Conservation (phyloP, 73 alveolate genomes). For the Paramecium sonneborni region DNA sequence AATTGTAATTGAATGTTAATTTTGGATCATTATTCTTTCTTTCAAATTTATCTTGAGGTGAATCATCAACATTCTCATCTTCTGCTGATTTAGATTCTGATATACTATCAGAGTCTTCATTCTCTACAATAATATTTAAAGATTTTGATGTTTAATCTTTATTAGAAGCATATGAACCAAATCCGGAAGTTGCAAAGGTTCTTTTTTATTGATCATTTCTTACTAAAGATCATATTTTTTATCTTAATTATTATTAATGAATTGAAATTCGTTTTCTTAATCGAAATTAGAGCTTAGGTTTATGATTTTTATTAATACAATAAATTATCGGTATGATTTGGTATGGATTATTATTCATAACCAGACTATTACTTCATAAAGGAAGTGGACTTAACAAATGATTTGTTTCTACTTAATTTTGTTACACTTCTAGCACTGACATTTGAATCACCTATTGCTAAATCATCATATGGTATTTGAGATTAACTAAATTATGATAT, state of each 20-base stretch:
- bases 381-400: slow-evolving; percentile 7
- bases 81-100: not conserved
- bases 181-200: slow-evolving; percentile 58
- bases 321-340: not conserved
- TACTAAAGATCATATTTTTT: not conserved
- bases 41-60: not conserved
- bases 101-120: slow-evolving; percentile 1
- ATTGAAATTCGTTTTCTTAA: not conserved
- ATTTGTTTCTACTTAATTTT: slow-evolving; percentile 13
- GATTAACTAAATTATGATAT: not conserved
- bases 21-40: slow-evolving; percentile 28
- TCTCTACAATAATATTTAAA: not conserved
- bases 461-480: slow-evolving; percentile 22
- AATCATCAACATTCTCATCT: not conserved
- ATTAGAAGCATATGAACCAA: slow-evolving; percentile 8
- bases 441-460: not conserved
- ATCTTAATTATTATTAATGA: not conserved
- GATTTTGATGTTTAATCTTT: not conserved
- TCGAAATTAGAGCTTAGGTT: not conserved
- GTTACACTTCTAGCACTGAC: not conserved
- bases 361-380: slow-evolving; percentile 38
- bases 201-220: not conserved
- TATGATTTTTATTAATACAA: not conserved
- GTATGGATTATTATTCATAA: not conserved
- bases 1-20: slow-evolving; percentile 47